Evolutionary conservation across 2,329 filamentous ascomycete species (phyloP).

Genomic region (Sporothrix pseudoabietina): DNA sequence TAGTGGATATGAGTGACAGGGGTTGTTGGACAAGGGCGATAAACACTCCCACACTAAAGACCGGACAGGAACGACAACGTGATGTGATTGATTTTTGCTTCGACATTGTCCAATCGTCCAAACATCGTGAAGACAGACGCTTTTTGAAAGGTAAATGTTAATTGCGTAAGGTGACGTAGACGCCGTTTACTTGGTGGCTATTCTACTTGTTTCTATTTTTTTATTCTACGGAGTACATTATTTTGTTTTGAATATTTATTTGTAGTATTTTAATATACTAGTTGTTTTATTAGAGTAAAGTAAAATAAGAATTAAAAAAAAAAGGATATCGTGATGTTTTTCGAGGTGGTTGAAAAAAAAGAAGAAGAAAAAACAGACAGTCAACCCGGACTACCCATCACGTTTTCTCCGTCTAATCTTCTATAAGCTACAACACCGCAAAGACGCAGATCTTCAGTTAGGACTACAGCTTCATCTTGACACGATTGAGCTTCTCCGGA

Average conservation of each 20-base stretch:
- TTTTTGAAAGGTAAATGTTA: not conserved
- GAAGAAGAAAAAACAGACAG: too few relatives aligned
- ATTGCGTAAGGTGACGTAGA: not conserved
- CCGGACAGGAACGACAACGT: not conserved
- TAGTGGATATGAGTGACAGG: conserved; percentile 2
- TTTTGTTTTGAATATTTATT: too few relatives aligned
- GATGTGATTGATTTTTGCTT: not conserved
- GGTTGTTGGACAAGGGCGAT: not conserved
- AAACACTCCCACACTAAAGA: not conserved
- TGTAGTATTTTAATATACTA: too few relatives aligned
- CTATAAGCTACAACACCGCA: not conserved
- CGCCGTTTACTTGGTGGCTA: not conserved
- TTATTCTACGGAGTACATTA: not conserved
- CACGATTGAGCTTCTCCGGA: not conserved
- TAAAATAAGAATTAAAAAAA: too few relatives aligned
- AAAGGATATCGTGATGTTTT: not conserved
- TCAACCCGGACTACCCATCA: too few relatives aligned
- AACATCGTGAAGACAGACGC: not conserved
- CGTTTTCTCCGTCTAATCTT: not conserved
- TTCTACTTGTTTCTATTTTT: not conserved
- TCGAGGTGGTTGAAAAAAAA: too few relatives aligned
- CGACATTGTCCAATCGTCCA: not conserved
- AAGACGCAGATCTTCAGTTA: not conserved
- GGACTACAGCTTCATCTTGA: not conserved
- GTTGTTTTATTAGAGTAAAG: too few relatives aligned